Base-by-base conservation (phyloP, 176 grass and related monocot genomes). In the Ampelocalamus luodianensis region DNA sequence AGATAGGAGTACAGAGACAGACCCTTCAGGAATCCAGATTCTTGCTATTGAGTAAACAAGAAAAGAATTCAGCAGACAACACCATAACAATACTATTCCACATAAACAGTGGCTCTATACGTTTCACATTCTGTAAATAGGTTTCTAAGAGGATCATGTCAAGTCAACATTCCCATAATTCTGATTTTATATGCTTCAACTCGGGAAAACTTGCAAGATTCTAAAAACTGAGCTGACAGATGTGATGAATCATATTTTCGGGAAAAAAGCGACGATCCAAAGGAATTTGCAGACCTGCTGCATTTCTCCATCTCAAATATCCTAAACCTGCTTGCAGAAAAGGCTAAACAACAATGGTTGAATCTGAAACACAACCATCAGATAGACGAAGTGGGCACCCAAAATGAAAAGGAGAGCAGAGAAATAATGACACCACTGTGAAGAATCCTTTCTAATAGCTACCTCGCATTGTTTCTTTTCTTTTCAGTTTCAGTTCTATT, bases 11-110 rank as follows among this genome's bases (percentile, higher is more conserved):
- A 6, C 43, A n/a, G 23, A 20, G 53, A 67, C 0, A 46, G 12
- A 77, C 58, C 72, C 56, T 56, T 77, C 55, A 40, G 32, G 48
- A 81, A 69, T 42, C 14, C 36, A 74, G 74, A 78, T 89, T 84
- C 53, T 68, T 51, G 27, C 42, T 17, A 59, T 58, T 51, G 20
- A 86, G 55, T 70, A 51, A 66, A 55, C 49, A 69, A 39, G 10
- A 72, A 29, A 76, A 39, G 43, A 24, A 10, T 3, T 36, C 27
- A 11, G 10, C 17, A 82, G 5, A 68, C 24, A 40, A 22, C 36
- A 58, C 38, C 36, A 12, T 63, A 83, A 83, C 15, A 50, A 72
- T 50, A 51, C 8, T 39, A 26, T 73, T 83, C 39, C 71, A 51
- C 14, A 23, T 20, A 51, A 50, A 42, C 16, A 66, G 60, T 55